A percentile compares a stretch with the other conserved stretches of the same genome.
Evolutionary conservation across 768 basidiomycete genomes (phyloP).

Genomic region (Erythrobasidium yunnanense): DNA sequence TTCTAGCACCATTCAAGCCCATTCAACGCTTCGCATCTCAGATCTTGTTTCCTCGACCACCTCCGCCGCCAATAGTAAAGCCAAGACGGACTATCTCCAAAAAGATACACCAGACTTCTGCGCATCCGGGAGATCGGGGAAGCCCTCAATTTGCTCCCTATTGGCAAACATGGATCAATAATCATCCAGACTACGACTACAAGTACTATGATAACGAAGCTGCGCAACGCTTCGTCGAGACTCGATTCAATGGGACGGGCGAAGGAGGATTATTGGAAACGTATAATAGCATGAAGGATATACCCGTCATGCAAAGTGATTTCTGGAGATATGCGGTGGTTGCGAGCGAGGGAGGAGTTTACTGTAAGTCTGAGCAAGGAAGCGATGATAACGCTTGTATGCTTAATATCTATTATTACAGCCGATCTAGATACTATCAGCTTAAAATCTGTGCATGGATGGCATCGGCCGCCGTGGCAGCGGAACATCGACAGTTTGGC

Average conservation of each 20-base stretch:
- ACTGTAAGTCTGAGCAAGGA: conserved; percentile 29
- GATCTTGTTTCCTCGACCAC: neutral
- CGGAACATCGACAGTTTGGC: conserved; percentile 34
- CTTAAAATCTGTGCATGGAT: conserved; percentile 34
- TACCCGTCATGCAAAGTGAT: conserved; percentile 32
- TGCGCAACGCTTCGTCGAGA: conserved; percentile 28
- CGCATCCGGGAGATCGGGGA: neutral
- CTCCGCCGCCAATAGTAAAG: neutral
- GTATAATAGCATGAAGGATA: conserved; percentile 26
- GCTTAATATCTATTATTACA: too few species aligned
- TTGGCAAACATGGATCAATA: neutral
- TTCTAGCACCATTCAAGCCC: conserved; percentile 1
- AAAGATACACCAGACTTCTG: conserved; percentile 29
- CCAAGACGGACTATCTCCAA: conserved; percentile 20
- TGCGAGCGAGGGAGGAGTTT: conserved; percentile 33
- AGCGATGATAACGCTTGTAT: too few species aligned
- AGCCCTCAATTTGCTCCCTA: neutral
- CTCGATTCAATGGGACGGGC: conserved; percentile 17
- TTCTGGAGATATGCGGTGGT: conserved; percentile 36
- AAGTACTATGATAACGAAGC: conserved; percentile 22
- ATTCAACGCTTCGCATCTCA: neutral
- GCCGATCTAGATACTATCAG: conserved; percentile 42
- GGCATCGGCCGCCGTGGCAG: conserved; percentile 29
- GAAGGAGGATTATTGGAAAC: conserved; percentile 28
- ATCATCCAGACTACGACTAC: conserved; percentile 17